Conservation (phyloP, 1,139 yeast genomes). For the Ashbya aceris region DNA sequence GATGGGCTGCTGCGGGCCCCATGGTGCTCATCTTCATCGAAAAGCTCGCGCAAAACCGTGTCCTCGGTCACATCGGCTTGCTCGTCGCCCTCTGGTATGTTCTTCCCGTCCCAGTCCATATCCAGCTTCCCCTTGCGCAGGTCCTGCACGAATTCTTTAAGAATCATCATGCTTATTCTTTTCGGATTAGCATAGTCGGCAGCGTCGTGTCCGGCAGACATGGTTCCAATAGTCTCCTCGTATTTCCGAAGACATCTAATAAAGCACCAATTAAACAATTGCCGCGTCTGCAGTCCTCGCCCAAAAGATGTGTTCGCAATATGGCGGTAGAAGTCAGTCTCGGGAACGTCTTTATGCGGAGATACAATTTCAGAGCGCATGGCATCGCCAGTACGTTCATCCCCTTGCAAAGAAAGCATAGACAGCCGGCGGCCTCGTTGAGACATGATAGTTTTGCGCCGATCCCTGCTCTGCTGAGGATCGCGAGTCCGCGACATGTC, state of each 20-base stretch:
- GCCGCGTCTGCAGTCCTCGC: conserved; percentile 22
- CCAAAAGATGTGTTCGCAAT: conserved; percentile 24
- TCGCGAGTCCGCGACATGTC: background rate
- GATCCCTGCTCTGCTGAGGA: conserved; percentile 10
- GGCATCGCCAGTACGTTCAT: conserved; percentile 11
- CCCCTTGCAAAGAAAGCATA: conserved; percentile 17
- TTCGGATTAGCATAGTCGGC: conserved; percentile 15
- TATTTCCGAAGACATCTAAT: conserved; percentile 19
- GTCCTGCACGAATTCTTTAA: conserved; percentile 26
- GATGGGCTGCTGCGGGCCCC: conserved; percentile 4
- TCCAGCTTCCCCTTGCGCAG: conserved; percentile 20
- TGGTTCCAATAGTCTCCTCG: conserved; percentile 7
- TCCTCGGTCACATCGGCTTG: conserved; percentile 10
- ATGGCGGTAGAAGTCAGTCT: conserved; percentile 26
- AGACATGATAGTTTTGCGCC: conserved; percentile 15
- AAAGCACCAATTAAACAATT: conserved; percentile 28
- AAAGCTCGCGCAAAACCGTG: conserved; percentile 20
- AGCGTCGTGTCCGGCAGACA: conserved; percentile 3
- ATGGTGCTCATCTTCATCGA: conserved; percentile 11
- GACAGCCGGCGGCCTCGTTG: conserved; percentile 25
- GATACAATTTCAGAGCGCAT: conserved; percentile 16
- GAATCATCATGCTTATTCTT: conserved; percentile 19
- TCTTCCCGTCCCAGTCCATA: conserved; percentile 25
- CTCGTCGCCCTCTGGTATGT: conserved; percentile 9
- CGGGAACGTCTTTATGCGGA: conserved; percentile 28